A percentile compares a stretch with the other conserved stretches of the same genome.
Conservation (phyloP, 2,329 filamentous ascomycete genomes). For the Raffaelea albimanens region DNA sequence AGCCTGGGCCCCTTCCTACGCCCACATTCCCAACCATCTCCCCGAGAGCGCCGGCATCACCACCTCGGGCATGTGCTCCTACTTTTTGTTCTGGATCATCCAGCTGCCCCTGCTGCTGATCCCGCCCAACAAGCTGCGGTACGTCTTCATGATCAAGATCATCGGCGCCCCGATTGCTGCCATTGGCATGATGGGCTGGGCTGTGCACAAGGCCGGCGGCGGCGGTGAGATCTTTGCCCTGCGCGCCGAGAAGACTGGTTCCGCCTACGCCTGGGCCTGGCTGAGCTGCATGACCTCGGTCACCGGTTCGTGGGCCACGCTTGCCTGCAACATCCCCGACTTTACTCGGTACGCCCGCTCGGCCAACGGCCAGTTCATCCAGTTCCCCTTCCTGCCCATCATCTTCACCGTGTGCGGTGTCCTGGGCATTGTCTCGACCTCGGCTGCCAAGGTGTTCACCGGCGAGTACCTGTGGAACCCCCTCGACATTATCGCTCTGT, state of each 20-base stretch:
- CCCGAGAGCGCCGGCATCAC: conserved; percentile 27
- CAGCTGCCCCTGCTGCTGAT: conserved; percentile 19
- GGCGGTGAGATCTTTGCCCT: conserved; percentile 29
- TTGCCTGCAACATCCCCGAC: conserved; percentile 43
- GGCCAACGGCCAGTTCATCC: conserved; percentile 26
- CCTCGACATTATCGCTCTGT: conserved; percentile 33
- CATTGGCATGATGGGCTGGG: conserved; percentile 55
- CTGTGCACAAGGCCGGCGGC: conserved; percentile 46
- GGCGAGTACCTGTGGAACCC: conserved; percentile 42
- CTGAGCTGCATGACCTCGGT: conserved; percentile 35
- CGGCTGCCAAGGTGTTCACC: conserved; percentile 41
- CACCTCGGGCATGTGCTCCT: conserved; percentile 25
- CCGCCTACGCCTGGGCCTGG: conserved; percentile 35
- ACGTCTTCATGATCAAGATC: conserved; percentile 38
- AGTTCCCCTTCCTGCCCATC: conserved; percentile 34
- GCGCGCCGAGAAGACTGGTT: conserved; percentile 24
- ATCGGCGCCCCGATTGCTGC: conserved; percentile 46
- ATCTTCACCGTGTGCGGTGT: conserved; percentile 38
- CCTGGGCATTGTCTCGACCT: conserved; percentile 49
- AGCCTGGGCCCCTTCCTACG: conserved; percentile 22
- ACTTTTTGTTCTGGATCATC: conserved; percentile 28
- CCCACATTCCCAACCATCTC: conserved; percentile 25
- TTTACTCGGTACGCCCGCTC: conserved; percentile 35
- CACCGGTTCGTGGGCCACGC: conserved; percentile 29
- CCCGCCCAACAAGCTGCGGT: conserved; percentile 11